phyloP scores from a whole-genome alignment of 352 stramenopile species.

The Globisporangium canariense region DNA sequence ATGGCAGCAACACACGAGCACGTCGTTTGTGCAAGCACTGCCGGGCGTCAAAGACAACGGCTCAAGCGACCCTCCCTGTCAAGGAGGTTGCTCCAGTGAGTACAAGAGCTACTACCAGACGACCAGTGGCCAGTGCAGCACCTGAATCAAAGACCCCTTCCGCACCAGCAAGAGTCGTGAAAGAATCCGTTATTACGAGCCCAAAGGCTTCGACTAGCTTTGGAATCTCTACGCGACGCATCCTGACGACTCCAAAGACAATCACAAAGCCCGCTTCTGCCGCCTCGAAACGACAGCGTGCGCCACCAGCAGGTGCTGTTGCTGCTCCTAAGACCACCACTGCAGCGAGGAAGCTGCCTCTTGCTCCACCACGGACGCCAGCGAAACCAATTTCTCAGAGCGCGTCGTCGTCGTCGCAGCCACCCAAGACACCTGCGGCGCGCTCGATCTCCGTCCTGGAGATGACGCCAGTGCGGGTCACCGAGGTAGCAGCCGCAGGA shows the following conservation, averaged over 20 bases:
- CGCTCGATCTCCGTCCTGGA: constrained; percentile 15
- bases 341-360: constrained; percentile 14
- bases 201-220: not conserved
- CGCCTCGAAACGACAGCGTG: constrained; percentile 11
- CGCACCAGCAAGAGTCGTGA: not conserved
- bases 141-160: constrained; percentile 7
- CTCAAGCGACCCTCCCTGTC: constrained; percentile 8
- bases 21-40: constrained; percentile 52
- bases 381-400: not conserved
- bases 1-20: constrained; percentile 45
- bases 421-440: not conserved
- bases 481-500: not conserved
- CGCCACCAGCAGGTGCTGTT: not conserved
- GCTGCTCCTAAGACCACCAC: not conserved
- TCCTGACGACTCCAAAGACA: constrained; percentile 15
- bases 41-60: constrained; percentile 22
- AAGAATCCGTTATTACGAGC: not conserved
- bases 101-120: not conserved
- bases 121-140: not conserved
- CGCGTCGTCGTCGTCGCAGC: not conserved
- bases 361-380: constrained; percentile 11
- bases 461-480: constrained; percentile 17
- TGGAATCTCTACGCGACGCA: constrained; percentile 9
- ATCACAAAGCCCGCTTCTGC: constrained; percentile 8
- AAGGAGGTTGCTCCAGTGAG: not conserved